A percentile compares a stretch with the other conserved stretches of the same genome.
Conservation (phyloP, 805 yeast genomes). For the Hanseniaspora clermontiae region DNA sequence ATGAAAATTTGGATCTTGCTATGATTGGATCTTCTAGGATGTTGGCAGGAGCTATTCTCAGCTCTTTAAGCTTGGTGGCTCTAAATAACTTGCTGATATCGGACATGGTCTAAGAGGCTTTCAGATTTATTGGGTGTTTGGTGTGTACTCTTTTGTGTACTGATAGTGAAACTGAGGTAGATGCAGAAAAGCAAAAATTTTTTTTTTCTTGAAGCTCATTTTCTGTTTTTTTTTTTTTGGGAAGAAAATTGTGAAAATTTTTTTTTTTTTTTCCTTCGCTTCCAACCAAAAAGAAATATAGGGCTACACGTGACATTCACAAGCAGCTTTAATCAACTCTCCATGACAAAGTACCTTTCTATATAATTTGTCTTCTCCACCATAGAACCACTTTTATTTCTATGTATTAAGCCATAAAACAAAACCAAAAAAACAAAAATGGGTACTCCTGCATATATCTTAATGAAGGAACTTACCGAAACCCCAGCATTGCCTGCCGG, state of each 20-base stretch:
- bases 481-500: constrained; percentile 35
- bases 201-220: not conserved
- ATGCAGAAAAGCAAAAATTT: not conserved
- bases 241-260: not conserved
- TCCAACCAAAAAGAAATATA: not conserved
- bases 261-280: too few species aligned
- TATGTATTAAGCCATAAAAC: too few species aligned
- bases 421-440: constrained; percentile 35
- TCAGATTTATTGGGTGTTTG: too few species aligned
- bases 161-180: too few species aligned
- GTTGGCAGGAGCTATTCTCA: not conserved
- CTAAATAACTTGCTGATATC: constrained; percentile 6
- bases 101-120: not conserved
- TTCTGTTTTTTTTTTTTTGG: not conserved
- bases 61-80: constrained; percentile 12
- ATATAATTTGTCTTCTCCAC: not conserved
- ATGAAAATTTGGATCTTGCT: constrained; percentile 12
- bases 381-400: too few species aligned
- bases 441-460: constrained; percentile 39
- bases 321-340: too few species aligned
- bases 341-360: not conserved
- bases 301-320: not conserved
- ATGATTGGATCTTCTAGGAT: not conserved
- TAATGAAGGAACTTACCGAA: constrained; percentile 34
- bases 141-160: not conserved